Conservation (phyloP, 176 grass and related monocot species). For the Cocos nucifera region DNA sequence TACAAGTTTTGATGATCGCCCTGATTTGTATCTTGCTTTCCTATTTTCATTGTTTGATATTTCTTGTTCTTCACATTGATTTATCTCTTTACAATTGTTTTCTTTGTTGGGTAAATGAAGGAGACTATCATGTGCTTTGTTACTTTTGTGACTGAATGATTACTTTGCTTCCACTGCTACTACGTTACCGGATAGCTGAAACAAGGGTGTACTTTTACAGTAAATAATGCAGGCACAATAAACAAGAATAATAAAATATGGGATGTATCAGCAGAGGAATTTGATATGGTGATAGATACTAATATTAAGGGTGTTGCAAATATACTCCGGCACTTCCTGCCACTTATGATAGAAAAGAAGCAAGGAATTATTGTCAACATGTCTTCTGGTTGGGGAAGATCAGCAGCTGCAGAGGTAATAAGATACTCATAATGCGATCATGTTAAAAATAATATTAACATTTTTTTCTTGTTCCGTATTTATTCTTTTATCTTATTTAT, state of each 20-base stretch:
- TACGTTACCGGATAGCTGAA: too few species aligned
- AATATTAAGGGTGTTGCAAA: conserved; percentile 93
- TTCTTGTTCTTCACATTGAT: too few species aligned
- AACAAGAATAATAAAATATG: conserved; percentile 97
- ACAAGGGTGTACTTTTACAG: conserved; percentile 22
- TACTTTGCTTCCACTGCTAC: too few species aligned
- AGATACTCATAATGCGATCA: background rate
- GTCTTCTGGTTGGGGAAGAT: conserved; percentile 97
- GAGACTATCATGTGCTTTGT: too few species aligned
- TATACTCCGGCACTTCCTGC: conserved; percentile 81
- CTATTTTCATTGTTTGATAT: too few species aligned
- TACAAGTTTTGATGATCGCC: too few species aligned
- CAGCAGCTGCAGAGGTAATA: conserved; percentile 74
- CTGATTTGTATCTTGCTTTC: too few species aligned
- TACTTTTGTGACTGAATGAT: too few species aligned
- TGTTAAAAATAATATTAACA: background rate
- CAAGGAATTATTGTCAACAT: conserved; percentile 84
- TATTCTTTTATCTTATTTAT: background rate
- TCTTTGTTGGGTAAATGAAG: too few species aligned
- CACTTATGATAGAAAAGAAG: conserved; percentile 85
- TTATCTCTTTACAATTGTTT: too few species aligned
- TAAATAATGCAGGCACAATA: conserved; percentile 92
- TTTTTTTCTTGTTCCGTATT: conserved; percentile 1
- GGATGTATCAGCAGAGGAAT: conserved; percentile 86
- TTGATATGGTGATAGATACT: conserved; percentile 83